Evolutionary conservation across 2,329 filamentous ascomycete genomes (phyloP).

Genomic region (Talaromyces atroroseus): DNA sequence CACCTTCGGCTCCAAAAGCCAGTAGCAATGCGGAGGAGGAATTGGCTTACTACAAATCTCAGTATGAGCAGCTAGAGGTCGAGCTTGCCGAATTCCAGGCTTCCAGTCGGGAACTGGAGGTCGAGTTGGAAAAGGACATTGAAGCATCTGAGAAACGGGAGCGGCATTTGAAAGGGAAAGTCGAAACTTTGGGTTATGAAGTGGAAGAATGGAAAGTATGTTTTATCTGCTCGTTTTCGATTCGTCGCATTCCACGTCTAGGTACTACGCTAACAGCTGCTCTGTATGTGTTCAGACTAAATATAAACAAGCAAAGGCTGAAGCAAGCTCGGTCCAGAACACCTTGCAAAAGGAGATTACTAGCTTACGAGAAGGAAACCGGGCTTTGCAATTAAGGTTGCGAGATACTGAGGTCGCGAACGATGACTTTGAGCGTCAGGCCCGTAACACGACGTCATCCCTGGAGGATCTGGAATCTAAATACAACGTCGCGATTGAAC

Average conservation of each 20-base stretch:
- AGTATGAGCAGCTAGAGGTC: slow-evolving; percentile 86
- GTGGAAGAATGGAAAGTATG: slow-evolving; percentile 97
- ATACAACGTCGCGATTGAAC: slow-evolving; percentile 90
- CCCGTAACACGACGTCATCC: slow-evolving; percentile 89
- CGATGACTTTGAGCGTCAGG: slow-evolving; percentile 96
- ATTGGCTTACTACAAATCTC: slow-evolving; percentile 88
- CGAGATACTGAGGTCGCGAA: slow-evolving; percentile 97
- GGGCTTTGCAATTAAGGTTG: slow-evolving; percentile 73
- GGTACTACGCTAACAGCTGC: not conserved
- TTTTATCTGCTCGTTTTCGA: not conserved
- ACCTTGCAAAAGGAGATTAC: slow-evolving; percentile 94
- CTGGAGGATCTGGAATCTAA: slow-evolving; percentile 96
- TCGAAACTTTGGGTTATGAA: slow-evolving; percentile 77
- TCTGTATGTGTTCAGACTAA: slow-evolving; percentile 63
- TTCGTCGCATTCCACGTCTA: not conserved
- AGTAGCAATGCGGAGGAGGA: slow-evolving; percentile 59
- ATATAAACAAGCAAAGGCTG: slow-evolving; percentile 89
- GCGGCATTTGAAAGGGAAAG: slow-evolving; percentile 76
- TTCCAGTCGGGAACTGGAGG: slow-evolving; percentile 88
- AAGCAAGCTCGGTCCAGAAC: slow-evolving; percentile 79
- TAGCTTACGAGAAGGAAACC: slow-evolving; percentile 74
- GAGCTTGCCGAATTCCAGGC: slow-evolving; percentile 92
- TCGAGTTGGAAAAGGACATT: slow-evolving; percentile 91
- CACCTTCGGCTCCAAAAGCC: slow-evolving; percentile 33
- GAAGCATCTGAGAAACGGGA: slow-evolving; percentile 93